phyloP scores from a whole-genome alignment of 78 protist species.

The Reticulomyxa filosa region DNA sequence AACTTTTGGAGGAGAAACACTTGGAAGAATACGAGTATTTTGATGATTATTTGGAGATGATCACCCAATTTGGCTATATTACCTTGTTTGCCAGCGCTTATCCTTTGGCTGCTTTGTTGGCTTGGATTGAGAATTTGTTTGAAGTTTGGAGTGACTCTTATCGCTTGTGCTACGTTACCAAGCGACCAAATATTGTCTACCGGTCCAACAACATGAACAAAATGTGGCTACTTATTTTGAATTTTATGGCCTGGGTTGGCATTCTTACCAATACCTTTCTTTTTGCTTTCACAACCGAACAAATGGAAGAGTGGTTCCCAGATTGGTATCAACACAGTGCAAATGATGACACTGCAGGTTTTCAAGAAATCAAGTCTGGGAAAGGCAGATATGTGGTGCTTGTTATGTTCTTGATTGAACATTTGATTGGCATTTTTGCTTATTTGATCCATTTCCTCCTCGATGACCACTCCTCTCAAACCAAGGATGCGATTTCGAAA shows the following conservation, averaged over 20 bases:
- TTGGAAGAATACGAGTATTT: slow-evolving; percentile 7
- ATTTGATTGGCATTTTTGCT: no score
- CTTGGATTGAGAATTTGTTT: background rate
- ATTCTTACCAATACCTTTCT: background rate
- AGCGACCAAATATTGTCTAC: background rate
- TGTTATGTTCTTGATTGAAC: background rate
- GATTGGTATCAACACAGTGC: no score
- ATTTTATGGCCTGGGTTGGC: background rate
- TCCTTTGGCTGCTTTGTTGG: slow-evolving; percentile 23
- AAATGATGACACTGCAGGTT: background rate
- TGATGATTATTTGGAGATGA: slow-evolving; percentile 43
- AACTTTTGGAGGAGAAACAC: background rate
- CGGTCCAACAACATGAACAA: background rate
- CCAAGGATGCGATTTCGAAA: no score
- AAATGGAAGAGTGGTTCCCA: background rate
- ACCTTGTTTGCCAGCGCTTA: slow-evolving; percentile 37
- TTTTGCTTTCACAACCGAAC: background rate
- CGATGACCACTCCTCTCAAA: no score
- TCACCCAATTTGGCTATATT: slow-evolving; percentile 38
- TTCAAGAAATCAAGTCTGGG: background rate
- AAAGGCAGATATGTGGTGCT: background rate
- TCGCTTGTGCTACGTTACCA: background rate
- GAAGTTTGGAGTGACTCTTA: background rate
- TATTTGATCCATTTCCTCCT: no score
- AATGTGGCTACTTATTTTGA: background rate